Conservation (phyloP, 345 rosid genomes). For the Linum usitatissimum region DNA sequence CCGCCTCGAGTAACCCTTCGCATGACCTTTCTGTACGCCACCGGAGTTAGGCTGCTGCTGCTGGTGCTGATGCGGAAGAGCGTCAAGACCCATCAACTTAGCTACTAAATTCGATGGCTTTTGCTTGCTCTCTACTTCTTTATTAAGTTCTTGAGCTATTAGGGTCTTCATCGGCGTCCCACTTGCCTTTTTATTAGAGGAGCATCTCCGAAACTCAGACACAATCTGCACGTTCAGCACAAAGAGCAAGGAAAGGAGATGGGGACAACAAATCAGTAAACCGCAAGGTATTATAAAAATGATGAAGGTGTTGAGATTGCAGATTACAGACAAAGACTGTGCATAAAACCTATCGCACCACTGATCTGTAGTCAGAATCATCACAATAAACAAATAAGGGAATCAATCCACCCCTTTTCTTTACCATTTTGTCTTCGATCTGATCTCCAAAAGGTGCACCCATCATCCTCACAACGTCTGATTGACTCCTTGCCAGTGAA, state of each 20-base stretch:
- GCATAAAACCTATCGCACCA: constrained; percentile 16
- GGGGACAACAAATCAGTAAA: neutral
- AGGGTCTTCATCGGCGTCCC: constrained; percentile 79
- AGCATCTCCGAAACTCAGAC: constrained; percentile 45
- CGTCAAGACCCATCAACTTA: constrained; percentile 94
- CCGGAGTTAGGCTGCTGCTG: constrained; percentile 21
- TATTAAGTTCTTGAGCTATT: constrained; percentile 74
- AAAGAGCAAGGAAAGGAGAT: neutral
- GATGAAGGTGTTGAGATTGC: constrained; percentile 1
- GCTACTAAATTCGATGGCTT: constrained; percentile 72
- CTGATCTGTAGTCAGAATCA: constrained; percentile 12
- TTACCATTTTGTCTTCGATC: constrained; percentile 60
- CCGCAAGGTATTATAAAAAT: neutral
- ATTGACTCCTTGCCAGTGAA: constrained; percentile 57
- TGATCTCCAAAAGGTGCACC: constrained; percentile 33
- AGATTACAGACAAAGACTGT: constrained; percentile 16
- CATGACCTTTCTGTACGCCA: constrained; percentile 34
- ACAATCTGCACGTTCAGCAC: constrained; percentile 33
- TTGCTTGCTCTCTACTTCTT: constrained; percentile 48
- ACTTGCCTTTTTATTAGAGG: constrained; percentile 41
- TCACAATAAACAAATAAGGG: constrained; percentile 3
- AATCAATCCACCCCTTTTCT: neutral
- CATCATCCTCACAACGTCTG: constrained; percentile 48
- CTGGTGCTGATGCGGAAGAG: constrained; percentile 46
- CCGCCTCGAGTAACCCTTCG: constrained; percentile 42